Base-by-base conservation (phyloP, 495 filamentous ascomycete genomes). In the Neurospora terricola region DNA sequence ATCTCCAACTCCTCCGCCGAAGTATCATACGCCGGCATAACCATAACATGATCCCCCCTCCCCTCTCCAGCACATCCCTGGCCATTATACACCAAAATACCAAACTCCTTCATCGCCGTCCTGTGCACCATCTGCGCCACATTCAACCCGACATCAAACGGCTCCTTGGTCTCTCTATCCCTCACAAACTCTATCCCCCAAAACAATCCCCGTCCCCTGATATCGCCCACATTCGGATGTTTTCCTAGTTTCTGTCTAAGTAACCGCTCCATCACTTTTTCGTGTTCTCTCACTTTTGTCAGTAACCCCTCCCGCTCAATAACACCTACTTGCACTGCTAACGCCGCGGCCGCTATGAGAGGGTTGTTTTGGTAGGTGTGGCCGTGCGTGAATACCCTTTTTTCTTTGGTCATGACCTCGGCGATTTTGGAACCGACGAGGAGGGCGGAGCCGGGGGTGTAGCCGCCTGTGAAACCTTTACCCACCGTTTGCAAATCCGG, bases 1-100 rank as follows among this genome's bases (percentile, higher is more conserved):
- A 80, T 78, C 70, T 88, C 86, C 71, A 91, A 84, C 66, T 90
- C 88, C 18, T 86, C 45, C 21, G 2, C 45, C 5, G n/a, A 54
- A 54, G 5, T 54, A 11, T 54, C n/a, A 23, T 54, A 54, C 9
- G 21, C 84, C 45, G 80, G 91, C 69, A 90, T 87, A 66, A 96
- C 74, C 69, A 95, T 81, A 30, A 94, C 78, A 81, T 93, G 90
- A 74, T 97, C 93, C 2, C 92, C 93, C 9, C 77, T 80, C 30
- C 85, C 80, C 0, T 89, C 88, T 74, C 92, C 91, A 2, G 85
- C 88, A 5, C 88, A 90, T 4, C 92, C 93, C 34, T 86, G 81
- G 16, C 89, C 87, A 48, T 88, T 87, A 78, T 94, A 95, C 23
- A 95, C 74, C 1, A 87, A 88, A 69, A 96, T 86, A 43, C 84